Evolutionary conservation across 2,329 filamentous ascomycete genomes (phyloP).

Genomic region (Davidsoniella eucalypti): DNA sequence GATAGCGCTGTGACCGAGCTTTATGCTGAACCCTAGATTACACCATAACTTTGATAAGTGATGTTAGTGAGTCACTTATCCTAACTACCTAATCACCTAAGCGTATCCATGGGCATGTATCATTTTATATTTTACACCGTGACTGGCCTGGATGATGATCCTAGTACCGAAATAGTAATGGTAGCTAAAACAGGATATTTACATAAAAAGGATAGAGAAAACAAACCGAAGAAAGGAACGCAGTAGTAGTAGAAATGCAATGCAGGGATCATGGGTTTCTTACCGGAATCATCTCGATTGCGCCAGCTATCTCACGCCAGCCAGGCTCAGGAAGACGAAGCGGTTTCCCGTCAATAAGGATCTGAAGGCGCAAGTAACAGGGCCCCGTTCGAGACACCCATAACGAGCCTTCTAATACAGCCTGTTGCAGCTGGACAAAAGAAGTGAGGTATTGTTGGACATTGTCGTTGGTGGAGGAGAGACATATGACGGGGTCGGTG

Average conservation of each 20-base stretch:
- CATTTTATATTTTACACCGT: neutral
- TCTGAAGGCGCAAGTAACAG: constrained; percentile 7
- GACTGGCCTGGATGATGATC: neutral
- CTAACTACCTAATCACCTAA: neutral
- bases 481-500: too few species aligned
- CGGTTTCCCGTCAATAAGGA: constrained; percentile 9
- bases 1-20: constrained; percentile 4
- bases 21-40: constrained; percentile 10
- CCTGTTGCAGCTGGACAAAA: constrained; percentile 5
- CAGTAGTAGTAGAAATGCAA: neutral
- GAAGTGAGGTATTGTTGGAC: too few species aligned
- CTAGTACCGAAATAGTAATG: neutral
- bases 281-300: constrained; percentile 11
- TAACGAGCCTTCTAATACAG: constrained; percentile 4
- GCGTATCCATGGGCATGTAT: neutral
- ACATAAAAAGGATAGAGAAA: neutral
- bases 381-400: constrained; percentile 12
- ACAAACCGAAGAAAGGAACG: neutral
- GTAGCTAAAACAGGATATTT: neutral
- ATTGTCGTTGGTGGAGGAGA: too few species aligned
- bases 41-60: constrained; percentile 11
- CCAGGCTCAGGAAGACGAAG: constrained; percentile 2
- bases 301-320: constrained; percentile 2
- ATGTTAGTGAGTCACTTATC: constrained; percentile 6
- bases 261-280: neutral